Conservation (phyloP, 345 rosid species). For the Punica granatum region DNA sequence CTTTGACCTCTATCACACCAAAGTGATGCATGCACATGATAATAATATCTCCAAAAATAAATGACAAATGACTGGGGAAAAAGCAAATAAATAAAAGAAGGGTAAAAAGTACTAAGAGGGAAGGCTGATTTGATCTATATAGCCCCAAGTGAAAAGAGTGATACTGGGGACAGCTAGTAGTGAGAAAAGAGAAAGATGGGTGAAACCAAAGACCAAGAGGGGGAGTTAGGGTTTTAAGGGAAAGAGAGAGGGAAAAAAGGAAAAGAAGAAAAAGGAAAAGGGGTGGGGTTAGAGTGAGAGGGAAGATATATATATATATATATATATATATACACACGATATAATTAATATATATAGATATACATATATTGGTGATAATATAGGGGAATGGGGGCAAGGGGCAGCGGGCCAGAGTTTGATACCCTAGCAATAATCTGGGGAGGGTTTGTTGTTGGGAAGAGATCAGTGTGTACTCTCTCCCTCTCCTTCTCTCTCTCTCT, state of each 20-base stretch:
- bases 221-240: background rate
- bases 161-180: background rate
- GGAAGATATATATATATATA: too few species aligned
- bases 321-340: too few species aligned
- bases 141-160: background rate
- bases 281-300: too few species aligned
- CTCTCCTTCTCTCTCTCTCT: background rate
- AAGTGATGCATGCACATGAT: background rate
- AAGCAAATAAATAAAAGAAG: background rate
- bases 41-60: background rate
- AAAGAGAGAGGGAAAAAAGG: background rate
- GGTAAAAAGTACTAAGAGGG: background rate
- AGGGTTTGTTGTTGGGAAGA: background rate
- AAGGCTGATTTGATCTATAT: background rate
- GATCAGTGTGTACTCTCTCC: background rate
- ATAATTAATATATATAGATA: too few species aligned
- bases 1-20: background rate
- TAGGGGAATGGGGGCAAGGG: background rate
- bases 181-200: conserved; percentile 1
- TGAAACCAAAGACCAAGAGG: background rate
- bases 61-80: background rate
- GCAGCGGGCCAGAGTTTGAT: conserved; percentile 4
- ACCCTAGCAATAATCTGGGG: background rate
- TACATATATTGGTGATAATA: too few species aligned
- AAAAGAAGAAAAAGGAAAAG: too few species aligned